Percentiles rank a stretch among this genome's conserved stretches.
phyloP scores from a whole-genome alignment of 1,139 yeast genomes.

The Suhomyces yuchorum region DNA sequence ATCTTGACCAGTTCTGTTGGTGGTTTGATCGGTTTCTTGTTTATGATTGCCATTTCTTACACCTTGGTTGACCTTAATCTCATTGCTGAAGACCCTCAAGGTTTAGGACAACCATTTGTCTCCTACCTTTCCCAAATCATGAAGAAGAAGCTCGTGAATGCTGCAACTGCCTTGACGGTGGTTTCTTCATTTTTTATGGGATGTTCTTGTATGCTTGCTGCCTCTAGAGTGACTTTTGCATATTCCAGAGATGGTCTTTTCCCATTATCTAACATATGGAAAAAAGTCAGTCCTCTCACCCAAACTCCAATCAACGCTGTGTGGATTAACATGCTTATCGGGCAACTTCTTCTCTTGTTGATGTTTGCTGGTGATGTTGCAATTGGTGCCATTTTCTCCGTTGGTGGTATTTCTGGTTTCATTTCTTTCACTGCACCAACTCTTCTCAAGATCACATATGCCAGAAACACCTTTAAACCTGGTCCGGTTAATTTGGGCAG shows the following conservation, averaged over 20 bases:
- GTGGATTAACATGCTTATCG: slow-evolving; percentile 61
- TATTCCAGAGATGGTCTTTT: slow-evolving; percentile 72
- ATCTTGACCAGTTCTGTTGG: slow-evolving; percentile 64
- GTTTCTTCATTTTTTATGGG: slow-evolving; percentile 69
- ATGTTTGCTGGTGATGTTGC: slow-evolving; percentile 71
- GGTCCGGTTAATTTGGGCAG: slow-evolving; percentile 76
- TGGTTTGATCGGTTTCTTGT: slow-evolving; percentile 62
- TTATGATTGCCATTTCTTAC: slow-evolving; percentile 67
- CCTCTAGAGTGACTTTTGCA: slow-evolving; percentile 69
- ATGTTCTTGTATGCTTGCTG: slow-evolving; percentile 68
- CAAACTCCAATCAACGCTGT: slow-evolving; percentile 73
- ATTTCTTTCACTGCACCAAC: slow-evolving; percentile 73
- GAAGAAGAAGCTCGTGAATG: slow-evolving; percentile 45
- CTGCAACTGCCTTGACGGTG: slow-evolving; percentile 61
- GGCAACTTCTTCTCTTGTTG: slow-evolving; percentile 57
- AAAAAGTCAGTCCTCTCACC: slow-evolving; percentile 55
- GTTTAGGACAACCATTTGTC: slow-evolving; percentile 69
- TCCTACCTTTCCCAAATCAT: slow-evolving; percentile 57
- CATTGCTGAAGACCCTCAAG: slow-evolving; percentile 52
- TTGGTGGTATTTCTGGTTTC: slow-evolving; percentile 74
- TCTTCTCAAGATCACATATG: slow-evolving; percentile 58
- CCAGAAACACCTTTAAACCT: slow-evolving; percentile 54
- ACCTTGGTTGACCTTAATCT: slow-evolving; percentile 55
- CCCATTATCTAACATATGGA: slow-evolving; percentile 59
- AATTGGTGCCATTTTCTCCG: slow-evolving; percentile 74